Evolutionary conservation across 352 stramenopile genomes (phyloP), one percentile per base, ranked within the genome.

Genomic region (Phytophthora chlamydospora): DNA sequence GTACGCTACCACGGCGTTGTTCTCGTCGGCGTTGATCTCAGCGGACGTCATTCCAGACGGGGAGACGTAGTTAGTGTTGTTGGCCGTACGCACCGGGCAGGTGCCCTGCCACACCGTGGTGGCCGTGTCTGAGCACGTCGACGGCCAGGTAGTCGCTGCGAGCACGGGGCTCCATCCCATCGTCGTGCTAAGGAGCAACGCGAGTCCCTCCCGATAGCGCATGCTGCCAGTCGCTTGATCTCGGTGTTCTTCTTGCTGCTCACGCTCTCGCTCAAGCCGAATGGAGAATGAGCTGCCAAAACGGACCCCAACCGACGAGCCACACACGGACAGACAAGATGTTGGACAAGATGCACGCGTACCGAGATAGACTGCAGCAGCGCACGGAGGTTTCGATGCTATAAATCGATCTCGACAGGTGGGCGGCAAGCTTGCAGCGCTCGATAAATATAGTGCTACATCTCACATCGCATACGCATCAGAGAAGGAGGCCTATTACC

Each of bases 1-100:
- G 56, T 93, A 91, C 8, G 83, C 88, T 21, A 83, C 75, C 4
- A 71, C 67, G 34, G 86, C 61, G 32, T 83, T 78, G 16, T 73
- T 73, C 38, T 86, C 78, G 57, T 89, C 75, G 16, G 74, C 65
- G 46, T 90, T 92, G 56, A 90, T 88, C 21, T 89, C 66, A 4
- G 72, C 70, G 4, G 70, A 58, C 6, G 68, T 68, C 68, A 89
- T 86, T 42, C 78, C 66, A 2, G 66, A 74, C 11, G 88, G 68
- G 16, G 83, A 80, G 14, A 89, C 38, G 51, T 91, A 85, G 38
- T 81, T 80, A 9, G 68, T 59, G 57, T 89, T 91, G 27, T 66
- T 62, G 0, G 65, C 50, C 3, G 82, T 90, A 29, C 83, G 75
- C n/a, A 57, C 64, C 0, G 75, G 21, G 41, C 85, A 94, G 21